Evolutionary conservation across 768 basidiomycete genomes (phyloP).

Genomic region (Amanita rimosa): DNA sequence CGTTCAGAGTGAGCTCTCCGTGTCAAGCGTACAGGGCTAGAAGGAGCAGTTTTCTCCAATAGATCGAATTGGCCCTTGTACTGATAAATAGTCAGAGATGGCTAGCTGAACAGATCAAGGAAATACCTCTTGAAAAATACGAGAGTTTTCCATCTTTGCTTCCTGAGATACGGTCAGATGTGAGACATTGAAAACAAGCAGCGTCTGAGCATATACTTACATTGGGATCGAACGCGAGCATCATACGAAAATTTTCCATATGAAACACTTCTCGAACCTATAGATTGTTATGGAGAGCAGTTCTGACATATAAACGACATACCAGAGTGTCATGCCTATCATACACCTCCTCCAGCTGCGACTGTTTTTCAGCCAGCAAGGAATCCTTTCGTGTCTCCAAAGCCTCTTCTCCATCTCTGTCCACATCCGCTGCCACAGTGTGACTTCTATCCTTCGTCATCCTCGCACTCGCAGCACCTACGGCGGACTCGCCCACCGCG

Average conservation of each 20-base stretch:
- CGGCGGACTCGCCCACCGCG: constrained; percentile 3
- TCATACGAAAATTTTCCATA: constrained; percentile 66
- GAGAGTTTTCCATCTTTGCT: constrained; percentile 62
- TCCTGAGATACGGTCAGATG: constrained; percentile 25
- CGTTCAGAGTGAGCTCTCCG: constrained; percentile 47
- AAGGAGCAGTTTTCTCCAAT: constrained; percentile 31
- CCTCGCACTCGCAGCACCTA: not conserved
- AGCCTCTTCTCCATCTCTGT: constrained; percentile 14
- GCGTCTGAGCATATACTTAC: constrained; percentile 25
- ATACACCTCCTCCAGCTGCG: constrained; percentile 43
- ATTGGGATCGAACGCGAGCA: constrained; percentile 69
- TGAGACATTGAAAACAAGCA: not conserved
- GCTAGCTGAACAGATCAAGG: not conserved
- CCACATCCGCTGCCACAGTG: constrained; percentile 6
- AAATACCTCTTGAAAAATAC: constrained; percentile 64
- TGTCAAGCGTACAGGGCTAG: constrained; percentile 47
- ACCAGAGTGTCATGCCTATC: constrained; percentile 69
- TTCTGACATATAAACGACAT: constrained; percentile 19
- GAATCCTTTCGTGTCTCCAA: constrained; percentile 26
- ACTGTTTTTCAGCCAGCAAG: constrained; percentile 49
- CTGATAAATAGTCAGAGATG: constrained; percentile 19
- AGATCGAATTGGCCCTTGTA: constrained; percentile 57
- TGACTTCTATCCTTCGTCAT: constrained; percentile 9
- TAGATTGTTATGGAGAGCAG: not conserved
- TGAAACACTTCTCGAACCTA: constrained; percentile 87